phyloP scores from a whole-genome alignment of 2,329 filamentous ascomycete genomes.

The Colletotrichum sansevieriae region DNA sequence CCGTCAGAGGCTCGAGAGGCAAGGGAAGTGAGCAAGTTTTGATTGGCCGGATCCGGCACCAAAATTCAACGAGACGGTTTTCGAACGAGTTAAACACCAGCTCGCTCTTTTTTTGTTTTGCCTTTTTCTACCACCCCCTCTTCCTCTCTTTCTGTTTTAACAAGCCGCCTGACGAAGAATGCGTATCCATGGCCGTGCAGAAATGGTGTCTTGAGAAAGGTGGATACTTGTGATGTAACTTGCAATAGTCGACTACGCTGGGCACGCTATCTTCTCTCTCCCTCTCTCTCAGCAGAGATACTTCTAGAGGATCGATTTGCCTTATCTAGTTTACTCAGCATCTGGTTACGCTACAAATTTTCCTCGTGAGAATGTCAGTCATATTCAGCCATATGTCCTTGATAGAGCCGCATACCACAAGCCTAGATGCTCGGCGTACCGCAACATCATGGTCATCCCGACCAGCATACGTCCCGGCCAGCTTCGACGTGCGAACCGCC shows the following conservation, averaged over 20 bases:
- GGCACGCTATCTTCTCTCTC: no score
- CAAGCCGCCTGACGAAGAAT: conserved; percentile 30
- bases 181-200: conserved; percentile 38
- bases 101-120: not conserved
- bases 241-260: no score
- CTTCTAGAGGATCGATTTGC: no score
- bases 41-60: conserved; percentile 52
- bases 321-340: no score
- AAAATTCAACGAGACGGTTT: conserved; percentile 40
- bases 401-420: no score
- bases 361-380: no score
- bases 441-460: no score
- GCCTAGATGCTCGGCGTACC: no score
- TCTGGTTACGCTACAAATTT: no score
- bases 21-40: conserved; percentile 59
- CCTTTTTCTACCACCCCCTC: conserved; percentile 6
- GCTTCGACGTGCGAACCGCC: not conserved
- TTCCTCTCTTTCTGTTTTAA: not conserved
- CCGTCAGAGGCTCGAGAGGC: conserved; percentile 39
- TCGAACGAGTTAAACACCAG: conserved; percentile 32
- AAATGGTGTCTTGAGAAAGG: conserved; percentile 16
- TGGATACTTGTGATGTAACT: conserved; percentile 6
- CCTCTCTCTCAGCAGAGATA: no score
- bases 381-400: no score
- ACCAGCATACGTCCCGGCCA: not conserved